Conservation (phyloP, 2,329 filamentous ascomycete genomes). For the Fusarium sp. region DNA sequence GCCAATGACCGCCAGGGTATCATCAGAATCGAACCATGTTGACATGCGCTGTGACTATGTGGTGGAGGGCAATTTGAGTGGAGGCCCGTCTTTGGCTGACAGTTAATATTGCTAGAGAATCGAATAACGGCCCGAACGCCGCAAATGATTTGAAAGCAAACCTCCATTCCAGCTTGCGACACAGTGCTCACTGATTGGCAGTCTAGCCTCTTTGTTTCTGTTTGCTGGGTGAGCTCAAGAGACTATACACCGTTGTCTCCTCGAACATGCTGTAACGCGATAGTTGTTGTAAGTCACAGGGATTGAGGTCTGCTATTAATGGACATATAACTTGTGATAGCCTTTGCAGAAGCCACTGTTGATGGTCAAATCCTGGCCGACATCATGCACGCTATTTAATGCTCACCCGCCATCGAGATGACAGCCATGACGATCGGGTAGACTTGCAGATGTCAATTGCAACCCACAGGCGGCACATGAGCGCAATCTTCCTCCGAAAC, state of each 20-base stretch:
- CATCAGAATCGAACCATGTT: conserved; percentile 36
- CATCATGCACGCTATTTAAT: conserved; percentile 37
- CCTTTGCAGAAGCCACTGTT: not conserved
- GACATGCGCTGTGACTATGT: conserved; percentile 29
- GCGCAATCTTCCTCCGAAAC: not conserved
- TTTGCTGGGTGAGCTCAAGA: not conserved
- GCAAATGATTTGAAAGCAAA: conserved; percentile 8
- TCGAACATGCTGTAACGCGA: not conserved
- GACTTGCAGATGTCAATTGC: conserved; percentile 4
- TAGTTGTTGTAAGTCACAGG: not conserved
- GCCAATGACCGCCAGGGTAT: conserved; percentile 30
- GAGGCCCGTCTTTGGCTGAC: conserved; percentile 32
- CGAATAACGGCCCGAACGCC: conserved; percentile 36
- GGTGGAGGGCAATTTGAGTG: conserved; percentile 24
- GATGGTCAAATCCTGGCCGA: conserved; percentile 8
- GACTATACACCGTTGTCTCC: not conserved
- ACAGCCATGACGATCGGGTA: not conserved
- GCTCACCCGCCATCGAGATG: not conserved
- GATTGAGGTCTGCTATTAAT: conserved; percentile 10
- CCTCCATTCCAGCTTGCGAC: conserved; percentile 22
- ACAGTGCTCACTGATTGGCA: conserved; percentile 6
- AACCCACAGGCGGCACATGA: not conserved
- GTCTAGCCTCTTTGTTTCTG: not conserved
- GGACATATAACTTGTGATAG: not conserved
- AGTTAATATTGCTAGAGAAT: conserved; percentile 11